phyloP scores from a whole-genome alignment of 768 basidiomycete genomes.

The Phylloporus sp. region DNA sequence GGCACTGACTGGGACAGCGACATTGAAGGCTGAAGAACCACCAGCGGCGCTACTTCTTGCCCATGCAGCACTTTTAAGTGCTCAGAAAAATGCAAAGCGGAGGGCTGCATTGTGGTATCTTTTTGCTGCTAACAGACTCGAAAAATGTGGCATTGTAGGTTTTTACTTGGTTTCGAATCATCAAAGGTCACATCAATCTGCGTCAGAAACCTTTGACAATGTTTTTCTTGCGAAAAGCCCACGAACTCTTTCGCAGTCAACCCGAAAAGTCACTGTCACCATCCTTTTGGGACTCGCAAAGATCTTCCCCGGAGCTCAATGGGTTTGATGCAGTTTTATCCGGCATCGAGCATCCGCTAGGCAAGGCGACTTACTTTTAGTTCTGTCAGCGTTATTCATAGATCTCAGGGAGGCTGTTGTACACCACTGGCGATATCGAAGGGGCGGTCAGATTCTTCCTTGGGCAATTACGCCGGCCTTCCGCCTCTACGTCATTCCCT shows the following conservation, averaged over 20 bases:
- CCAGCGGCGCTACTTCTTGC: constrained; percentile 76
- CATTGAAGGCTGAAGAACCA: constrained; percentile 72
- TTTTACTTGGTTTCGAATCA: constrained; percentile 3
- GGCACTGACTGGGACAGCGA: constrained; percentile 27
- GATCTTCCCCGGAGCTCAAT: constrained; percentile 34
- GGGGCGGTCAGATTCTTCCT: constrained; percentile 79
- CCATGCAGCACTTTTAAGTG: constrained; percentile 72
- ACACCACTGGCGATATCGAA: constrained; percentile 82
- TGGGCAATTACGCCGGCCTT: constrained; percentile 56
- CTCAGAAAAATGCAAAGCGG: constrained; percentile 51
- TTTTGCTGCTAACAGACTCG: constrained; percentile 68
- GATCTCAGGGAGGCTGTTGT: constrained; percentile 70
- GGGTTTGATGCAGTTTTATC: constrained; percentile 64
- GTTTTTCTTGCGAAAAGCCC: constrained; percentile 73
- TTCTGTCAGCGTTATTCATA: constrained; percentile 7
- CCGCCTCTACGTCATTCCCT: constrained; percentile 13
- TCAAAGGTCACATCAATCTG: neutral
- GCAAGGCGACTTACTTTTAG: constrained; percentile 33
- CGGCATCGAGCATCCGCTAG: constrained; percentile 77
- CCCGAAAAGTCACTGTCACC: constrained; percentile 64
- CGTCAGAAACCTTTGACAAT: constrained; percentile 79
- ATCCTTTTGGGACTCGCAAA: constrained; percentile 78
- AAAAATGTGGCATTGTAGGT: constrained; percentile 82
- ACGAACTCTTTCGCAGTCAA: constrained; percentile 51
- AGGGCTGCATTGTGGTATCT: constrained; percentile 79